These are phyloP conservation scores for Neodidymelliopsis sp. DNA, from an alignment of 2,329 filamentous ascomycete species.

Conservation along the genomic window DNA sequence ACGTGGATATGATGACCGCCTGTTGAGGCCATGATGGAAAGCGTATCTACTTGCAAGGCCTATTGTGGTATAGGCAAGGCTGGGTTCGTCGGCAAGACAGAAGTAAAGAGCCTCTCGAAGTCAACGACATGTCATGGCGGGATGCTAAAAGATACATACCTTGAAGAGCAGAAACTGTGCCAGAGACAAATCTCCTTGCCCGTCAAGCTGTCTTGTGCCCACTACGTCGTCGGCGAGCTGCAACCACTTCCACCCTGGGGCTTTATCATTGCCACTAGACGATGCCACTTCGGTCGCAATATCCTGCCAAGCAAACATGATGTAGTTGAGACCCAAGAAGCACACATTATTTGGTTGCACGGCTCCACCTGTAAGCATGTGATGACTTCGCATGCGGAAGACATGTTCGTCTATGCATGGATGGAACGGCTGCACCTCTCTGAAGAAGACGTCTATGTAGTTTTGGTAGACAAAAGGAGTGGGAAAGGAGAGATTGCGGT, in stretches of 20 bases:
- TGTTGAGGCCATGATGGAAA: constrained; percentile 41
- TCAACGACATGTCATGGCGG: constrained; percentile 8
- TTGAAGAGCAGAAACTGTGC: constrained; percentile 41
- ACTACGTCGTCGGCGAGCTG: constrained; percentile 38
- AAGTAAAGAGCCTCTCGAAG: constrained; percentile 36
- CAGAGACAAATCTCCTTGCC: constrained; percentile 31
- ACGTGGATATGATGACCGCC: constrained; percentile 31
- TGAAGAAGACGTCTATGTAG: constrained; percentile 39
- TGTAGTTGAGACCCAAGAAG: constrained; percentile 42
- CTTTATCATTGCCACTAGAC: constrained; percentile 4
- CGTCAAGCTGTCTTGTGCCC: constrained; percentile 33
- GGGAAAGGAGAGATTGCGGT: constrained; percentile 33
- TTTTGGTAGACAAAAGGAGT: constrained; percentile 29
- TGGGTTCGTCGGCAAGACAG: constrained; percentile 34
- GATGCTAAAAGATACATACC: constrained; percentile 20
- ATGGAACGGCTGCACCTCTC: constrained; percentile 34
- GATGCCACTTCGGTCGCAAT: constrained; percentile 18
- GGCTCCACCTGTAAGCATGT: constrained; percentile 28
- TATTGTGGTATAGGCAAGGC: constrained; percentile 40
- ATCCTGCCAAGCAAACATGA: constrained; percentile 34
- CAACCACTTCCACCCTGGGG: constrained; percentile 42
- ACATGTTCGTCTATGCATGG: constrained; percentile 42
- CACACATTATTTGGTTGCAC: constrained; percentile 29
- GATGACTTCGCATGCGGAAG: constrained; percentile 33
- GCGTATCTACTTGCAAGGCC: constrained; percentile 37